Percentiles rank a stretch among this genome's conserved stretches.
Conservation (phyloP, 2,329 filamentous ascomycete species). For the Cytospora chrysosperma region DNA sequence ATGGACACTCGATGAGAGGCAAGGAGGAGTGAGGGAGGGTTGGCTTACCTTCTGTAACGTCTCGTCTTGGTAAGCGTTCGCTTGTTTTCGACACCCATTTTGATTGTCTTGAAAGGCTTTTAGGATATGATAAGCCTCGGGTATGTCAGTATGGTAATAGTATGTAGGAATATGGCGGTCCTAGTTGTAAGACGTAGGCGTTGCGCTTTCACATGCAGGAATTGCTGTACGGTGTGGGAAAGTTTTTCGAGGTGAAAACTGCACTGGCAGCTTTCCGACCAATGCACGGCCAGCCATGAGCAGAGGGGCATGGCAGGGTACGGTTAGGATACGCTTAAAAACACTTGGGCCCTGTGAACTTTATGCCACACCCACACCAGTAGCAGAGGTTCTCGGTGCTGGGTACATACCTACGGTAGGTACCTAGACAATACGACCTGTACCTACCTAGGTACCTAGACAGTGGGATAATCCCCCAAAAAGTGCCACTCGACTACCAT, state of each 20-base stretch:
- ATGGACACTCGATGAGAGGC: background rate
- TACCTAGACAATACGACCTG: no score
- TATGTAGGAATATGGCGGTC: background rate
- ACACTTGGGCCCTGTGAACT: background rate
- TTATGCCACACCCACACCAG: background rate
- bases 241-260: constrained; percentile 14
- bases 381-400: background rate
- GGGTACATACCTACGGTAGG: no score
- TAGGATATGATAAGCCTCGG: background rate
- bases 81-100: constrained; percentile 68
- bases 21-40: constrained; percentile 1
- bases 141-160: background rate
- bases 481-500: no score
- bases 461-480: no score
- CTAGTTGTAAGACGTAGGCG: background rate
- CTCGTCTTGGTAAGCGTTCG: constrained; percentile 72
- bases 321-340: background rate
- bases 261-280: constrained; percentile 8
- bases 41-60: constrained; percentile 63
- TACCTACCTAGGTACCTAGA: no score
- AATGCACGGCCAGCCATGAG: background rate
- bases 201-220: constrained; percentile 22
- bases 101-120: constrained; percentile 26
- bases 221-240: constrained; percentile 11
- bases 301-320: background rate